Percentiles rank a stretch among this genome's conserved stretches.
Conservation (phyloP, 192 early-diverging fungal genomes). For the Dissophora ornata region DNA sequence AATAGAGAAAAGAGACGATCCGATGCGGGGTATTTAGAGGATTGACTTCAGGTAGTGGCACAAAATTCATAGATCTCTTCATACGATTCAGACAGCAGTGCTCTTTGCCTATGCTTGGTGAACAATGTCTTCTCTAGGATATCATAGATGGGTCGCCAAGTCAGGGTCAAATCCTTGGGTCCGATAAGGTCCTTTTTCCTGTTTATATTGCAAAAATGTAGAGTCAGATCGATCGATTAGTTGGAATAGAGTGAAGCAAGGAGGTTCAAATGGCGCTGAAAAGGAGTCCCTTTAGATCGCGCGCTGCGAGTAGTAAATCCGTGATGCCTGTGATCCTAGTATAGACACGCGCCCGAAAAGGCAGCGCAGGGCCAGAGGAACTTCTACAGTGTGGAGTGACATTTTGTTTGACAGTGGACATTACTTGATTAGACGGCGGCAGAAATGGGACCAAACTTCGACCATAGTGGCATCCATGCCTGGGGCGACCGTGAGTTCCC, state of each 20-base stretch:
- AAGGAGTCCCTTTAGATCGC: too few relatives aligned
- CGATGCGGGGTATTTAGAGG: slow-evolving; percentile 17
- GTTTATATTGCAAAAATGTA: too few relatives aligned
- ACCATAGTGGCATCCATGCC: slow-evolving; percentile 76
- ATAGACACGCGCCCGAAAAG: too few relatives aligned
- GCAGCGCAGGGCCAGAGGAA: not conserved
- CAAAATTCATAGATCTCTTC: not conserved
- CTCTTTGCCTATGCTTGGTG: slow-evolving; percentile 76
- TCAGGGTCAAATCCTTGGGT: slow-evolving; percentile 69
- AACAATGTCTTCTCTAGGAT: slow-evolving; percentile 66
- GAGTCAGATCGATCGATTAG: too few relatives aligned
- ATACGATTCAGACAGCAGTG: slow-evolving; percentile 68
- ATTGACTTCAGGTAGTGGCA: not conserved
- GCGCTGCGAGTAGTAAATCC: too few relatives aligned
- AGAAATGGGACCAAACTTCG: slow-evolving; percentile 67
- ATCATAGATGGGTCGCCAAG: slow-evolving; percentile 82
- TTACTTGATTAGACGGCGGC: slow-evolving; percentile 77
- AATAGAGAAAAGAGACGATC: slow-evolving; percentile 4
- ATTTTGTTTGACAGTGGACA: not conserved
- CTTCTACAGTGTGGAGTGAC: not conserved
- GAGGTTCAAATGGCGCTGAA: too few relatives aligned
- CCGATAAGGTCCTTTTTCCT: slow-evolving; percentile 77
- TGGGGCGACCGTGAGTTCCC: slow-evolving; percentile 71
- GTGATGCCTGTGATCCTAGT: too few relatives aligned
- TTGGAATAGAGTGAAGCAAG: too few relatives aligned